A percentile compares a stretch with the other conserved stretches of the same genome.
Evolutionary conservation across 2,329 filamentous ascomycete genomes (phyloP).

Genomic region (Lachnellula willkommii): DNA sequence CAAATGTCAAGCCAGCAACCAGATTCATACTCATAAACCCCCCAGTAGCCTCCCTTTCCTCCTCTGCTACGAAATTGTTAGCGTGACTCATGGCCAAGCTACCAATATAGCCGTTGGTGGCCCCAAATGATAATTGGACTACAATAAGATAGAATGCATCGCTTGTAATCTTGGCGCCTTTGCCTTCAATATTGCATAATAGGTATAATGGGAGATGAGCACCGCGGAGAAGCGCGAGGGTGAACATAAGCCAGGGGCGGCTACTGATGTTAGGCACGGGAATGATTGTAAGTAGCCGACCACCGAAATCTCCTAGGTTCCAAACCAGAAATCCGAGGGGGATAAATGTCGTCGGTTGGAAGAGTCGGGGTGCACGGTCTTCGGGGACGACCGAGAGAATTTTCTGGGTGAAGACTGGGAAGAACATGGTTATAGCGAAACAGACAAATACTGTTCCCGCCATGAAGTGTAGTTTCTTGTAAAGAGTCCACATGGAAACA

Average conservation of each 20-base stretch:
- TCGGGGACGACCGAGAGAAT: slow-evolving; percentile 45
- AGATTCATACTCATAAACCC: slow-evolving; percentile 91
- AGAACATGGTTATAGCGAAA: slow-evolving; percentile 87
- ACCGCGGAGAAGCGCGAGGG: slow-evolving; percentile 58
- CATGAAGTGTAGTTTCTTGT: slow-evolving; percentile 74
- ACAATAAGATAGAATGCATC: slow-evolving; percentile 84
- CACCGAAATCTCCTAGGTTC: slow-evolving; percentile 82
- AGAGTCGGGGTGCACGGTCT: slow-evolving; percentile 48
- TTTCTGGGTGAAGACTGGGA: slow-evolving; percentile 81
- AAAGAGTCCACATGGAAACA: slow-evolving; percentile 59
- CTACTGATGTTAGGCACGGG: slow-evolving; percentile 50
- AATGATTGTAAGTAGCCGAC: slow-evolving; percentile 62
- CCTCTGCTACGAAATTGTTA: slow-evolving; percentile 70
- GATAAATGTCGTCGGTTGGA: slow-evolving; percentile 75
- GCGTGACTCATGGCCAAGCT: slow-evolving; percentile 90
- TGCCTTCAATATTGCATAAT: slow-evolving; percentile 79
- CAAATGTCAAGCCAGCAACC: slow-evolving; percentile 74
- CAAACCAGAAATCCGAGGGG: slow-evolving; percentile 87
- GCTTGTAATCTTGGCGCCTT: slow-evolving; percentile 67
- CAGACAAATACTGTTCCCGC: slow-evolving; percentile 72
- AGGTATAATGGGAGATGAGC: slow-evolving; percentile 79
- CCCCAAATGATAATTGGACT: slow-evolving; percentile 77
- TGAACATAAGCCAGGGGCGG: slow-evolving; percentile 62
- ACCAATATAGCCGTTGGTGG: slow-evolving; percentile 82
- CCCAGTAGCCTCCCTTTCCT: slow-evolving; percentile 81